Conservation (phyloP, 2,329 filamentous ascomycete species). For the Leptographium wingfieldii region DNA sequence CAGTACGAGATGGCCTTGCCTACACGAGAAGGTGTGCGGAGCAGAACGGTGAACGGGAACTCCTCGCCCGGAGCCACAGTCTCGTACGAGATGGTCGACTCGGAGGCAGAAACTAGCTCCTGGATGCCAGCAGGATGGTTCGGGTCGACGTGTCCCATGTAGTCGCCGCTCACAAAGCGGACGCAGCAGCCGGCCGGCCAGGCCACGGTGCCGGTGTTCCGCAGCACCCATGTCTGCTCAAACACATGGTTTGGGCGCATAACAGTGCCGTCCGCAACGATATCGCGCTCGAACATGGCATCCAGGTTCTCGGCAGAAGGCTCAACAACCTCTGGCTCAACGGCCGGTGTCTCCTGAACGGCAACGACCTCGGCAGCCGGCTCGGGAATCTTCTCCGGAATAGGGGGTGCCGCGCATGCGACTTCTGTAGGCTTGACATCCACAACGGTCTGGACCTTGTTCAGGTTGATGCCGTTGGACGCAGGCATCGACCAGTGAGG, state of each 20-base stretch:
- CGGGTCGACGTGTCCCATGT: conserved; percentile 86
- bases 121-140: conserved; percentile 64
- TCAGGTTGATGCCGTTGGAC: not conserved
- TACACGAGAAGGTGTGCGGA: conserved; percentile 65
- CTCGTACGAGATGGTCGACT: conserved; percentile 65
- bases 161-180: conserved; percentile 84
- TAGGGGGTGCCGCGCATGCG: not conserved
- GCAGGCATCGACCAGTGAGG: not conserved
- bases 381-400: conserved; percentile 29
- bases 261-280: conserved; percentile 63
- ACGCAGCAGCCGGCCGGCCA: conserved; percentile 90
- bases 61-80: conserved; percentile 62
- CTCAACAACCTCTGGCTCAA: conserved; percentile 6
- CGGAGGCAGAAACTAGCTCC: conserved; percentile 64
- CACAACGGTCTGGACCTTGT: conserved; percentile 48
- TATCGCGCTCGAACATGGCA: conserved; percentile 64
- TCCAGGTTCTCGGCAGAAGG: conserved; percentile 23
- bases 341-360: not conserved
- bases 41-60: conserved; percentile 67
- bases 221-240: conserved; percentile 81
- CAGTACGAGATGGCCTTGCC: conserved; percentile 90
- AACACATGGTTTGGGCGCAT: conserved; percentile 62
- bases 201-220: conserved; percentile 62
- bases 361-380: not conserved
- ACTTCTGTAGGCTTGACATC: conserved; percentile 49